Evolutionary conservation across 768 basidiomycete genomes (phyloP).

Genomic region (Cubamyces lactineus): DNA sequence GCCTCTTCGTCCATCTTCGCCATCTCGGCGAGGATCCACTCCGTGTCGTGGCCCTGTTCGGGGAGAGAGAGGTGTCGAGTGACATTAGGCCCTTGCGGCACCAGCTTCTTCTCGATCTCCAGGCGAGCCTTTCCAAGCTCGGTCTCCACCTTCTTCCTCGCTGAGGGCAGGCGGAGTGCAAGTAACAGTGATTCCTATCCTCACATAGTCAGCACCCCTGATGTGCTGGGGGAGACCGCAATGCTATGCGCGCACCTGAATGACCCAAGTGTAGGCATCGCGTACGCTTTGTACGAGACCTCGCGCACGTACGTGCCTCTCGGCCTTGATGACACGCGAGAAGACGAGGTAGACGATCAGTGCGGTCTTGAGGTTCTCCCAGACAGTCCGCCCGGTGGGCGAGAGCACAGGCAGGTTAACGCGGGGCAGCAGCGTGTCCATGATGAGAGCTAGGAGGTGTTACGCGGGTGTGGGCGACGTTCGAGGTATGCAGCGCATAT

Average conservation of each 20-base stretch:
- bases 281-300: conserved; percentile 52
- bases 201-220: neutral
- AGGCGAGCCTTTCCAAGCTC: conserved; percentile 68
- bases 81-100: conserved; percentile 65
- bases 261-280: conserved; percentile 57
- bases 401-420: conserved; percentile 12
- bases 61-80: conserved; percentile 71
- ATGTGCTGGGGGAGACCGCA: too few species aligned
- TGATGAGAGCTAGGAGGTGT: neutral
- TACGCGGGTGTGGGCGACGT: neutral
- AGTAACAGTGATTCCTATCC: conserved; percentile 58
- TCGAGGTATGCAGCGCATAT: neutral
- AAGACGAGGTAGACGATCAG: conserved; percentile 63
- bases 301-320: conserved; percentile 66
- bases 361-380: conserved; percentile 55
- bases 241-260: conserved; percentile 46
- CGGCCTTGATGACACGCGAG: conserved; percentile 52
- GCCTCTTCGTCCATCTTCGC: conserved; percentile 72
- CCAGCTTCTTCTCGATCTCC: conserved; percentile 67
- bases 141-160: conserved; percentile 57
- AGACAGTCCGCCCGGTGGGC: conserved; percentile 12
- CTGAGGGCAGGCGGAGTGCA: conserved; percentile 62
- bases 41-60: conserved; percentile 58
- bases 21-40: conserved; percentile 83
- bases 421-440: conserved; percentile 11